phyloP scores from a whole-genome alignment of 306 rosid species.

The Quercus robur region DNA sequence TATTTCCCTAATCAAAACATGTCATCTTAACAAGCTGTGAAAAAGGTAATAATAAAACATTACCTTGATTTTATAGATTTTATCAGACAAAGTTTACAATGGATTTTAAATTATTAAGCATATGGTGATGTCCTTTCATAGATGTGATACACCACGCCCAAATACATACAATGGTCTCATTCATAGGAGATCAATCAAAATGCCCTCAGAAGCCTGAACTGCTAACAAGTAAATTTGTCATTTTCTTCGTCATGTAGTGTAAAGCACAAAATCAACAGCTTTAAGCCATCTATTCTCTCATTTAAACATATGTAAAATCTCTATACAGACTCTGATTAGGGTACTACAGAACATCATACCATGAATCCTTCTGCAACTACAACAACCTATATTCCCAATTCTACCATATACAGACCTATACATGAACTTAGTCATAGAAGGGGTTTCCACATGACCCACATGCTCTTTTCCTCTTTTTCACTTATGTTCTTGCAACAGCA shows the following conservation, averaged over 20 bases:
- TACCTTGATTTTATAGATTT: too few relatives aligned
- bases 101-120: too few relatives aligned
- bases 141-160: too few relatives aligned
- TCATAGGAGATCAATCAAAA: background rate
- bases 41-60: too few relatives aligned
- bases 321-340: conserved; percentile 19
- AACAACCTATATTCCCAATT: conserved; percentile 15
- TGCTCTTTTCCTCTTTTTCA: conserved; percentile 7
- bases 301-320: background rate
- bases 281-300: background rate
- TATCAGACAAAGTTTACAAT: too few relatives aligned
- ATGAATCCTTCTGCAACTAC: conserved; percentile 20
- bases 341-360: background rate
- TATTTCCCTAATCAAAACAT: too few relatives aligned
- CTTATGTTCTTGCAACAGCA: background rate
- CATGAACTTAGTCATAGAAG: conserved; percentile 3
- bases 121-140: too few relatives aligned
- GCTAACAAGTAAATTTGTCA: background rate
- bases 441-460: conserved; percentile 11
- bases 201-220: background rate
- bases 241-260: background rate
- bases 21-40: too few relatives aligned
- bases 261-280: background rate
- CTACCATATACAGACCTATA: conserved; percentile 21
- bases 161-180: background rate